Percentiles rank a stretch among this genome's conserved stretches.
phyloP scores from a whole-genome alignment of 177 flowering plant genomes.

The Tripterygium wilfordii region DNA sequence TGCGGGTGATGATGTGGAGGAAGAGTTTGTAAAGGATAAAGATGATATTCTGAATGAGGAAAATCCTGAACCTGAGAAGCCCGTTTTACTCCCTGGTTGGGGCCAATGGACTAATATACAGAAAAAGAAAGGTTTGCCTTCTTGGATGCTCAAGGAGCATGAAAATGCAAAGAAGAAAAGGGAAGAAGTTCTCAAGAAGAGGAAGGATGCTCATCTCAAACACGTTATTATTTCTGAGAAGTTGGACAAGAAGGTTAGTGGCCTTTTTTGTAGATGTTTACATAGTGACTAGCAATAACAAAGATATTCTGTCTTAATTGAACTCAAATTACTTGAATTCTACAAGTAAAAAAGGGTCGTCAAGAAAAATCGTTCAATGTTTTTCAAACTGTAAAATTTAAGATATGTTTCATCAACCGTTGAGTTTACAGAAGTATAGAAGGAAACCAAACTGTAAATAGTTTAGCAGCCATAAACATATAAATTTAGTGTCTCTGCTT shows the following conservation, averaged over 20 bases:
- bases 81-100: constrained; percentile 86
- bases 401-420: no score
- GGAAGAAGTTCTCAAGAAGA: constrained; percentile 58
- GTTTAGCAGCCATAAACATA: no score
- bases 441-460: no score
- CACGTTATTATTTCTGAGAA: constrained; percentile 86
- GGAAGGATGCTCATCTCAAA: constrained; percentile 80
- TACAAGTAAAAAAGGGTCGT: no score
- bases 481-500: no score
- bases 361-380: no score
- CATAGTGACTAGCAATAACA: no score
- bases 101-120: constrained; percentile 91
- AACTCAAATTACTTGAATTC: no score
- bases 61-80: constrained; percentile 86
- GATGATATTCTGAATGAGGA: constrained; percentile 66
- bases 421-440: no score
- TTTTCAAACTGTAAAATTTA: no score
- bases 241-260: constrained; percentile 70
- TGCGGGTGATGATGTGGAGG: constrained; percentile 96
- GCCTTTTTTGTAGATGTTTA: constrained; percentile 4
- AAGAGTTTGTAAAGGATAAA: constrained; percentile 75
- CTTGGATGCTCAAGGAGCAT: constrained; percentile 79
- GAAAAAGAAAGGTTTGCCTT: constrained; percentile 71
- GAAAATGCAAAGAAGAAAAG: constrained; percentile 66
- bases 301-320: no score